A percentile compares a stretch with the other conserved stretches of the same genome.
Conservation (phyloP, 106 monocot genomes). For the Vanilla planifolia region DNA sequence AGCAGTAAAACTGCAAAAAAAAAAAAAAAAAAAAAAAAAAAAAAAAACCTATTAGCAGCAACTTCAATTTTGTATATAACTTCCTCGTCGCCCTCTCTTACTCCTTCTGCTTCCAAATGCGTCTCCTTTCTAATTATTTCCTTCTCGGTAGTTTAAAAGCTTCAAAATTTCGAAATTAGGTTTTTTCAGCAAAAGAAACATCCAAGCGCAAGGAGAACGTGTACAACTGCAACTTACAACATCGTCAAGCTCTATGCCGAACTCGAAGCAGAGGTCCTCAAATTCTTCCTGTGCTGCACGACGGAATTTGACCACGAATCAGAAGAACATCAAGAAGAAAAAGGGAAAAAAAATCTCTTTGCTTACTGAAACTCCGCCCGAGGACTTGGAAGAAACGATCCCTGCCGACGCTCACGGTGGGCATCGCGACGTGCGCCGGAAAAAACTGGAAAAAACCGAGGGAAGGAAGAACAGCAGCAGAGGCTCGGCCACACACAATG, state of each 20-base stretch:
- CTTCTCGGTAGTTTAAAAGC: constrained; percentile 74
- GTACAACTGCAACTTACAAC: constrained; percentile 59
- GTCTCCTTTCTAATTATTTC: constrained; percentile 90
- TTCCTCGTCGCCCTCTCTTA: constrained; percentile 53
- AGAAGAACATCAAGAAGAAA: not conserved
- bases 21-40: too few species aligned
- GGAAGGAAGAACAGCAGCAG: too few species aligned
- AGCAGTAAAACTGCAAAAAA: too few species aligned
- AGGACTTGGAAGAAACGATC: constrained; percentile 58
- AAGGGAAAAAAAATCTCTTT: not conserved
- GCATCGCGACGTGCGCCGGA: constrained; percentile 28
- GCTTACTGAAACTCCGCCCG: constrained; percentile 44
- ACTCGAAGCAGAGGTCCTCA: constrained; percentile 89
- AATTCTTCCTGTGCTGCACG: constrained; percentile 83
- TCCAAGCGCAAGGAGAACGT: not conserved
- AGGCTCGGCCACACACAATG: too few species aligned
- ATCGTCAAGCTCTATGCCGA: constrained; percentile 95
- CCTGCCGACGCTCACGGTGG: constrained; percentile 62
- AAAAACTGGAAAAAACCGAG: too few species aligned
- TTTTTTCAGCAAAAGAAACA: not conserved
- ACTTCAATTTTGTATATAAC: constrained; percentile 95
- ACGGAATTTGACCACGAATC: not conserved
- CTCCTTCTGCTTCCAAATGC: constrained; percentile 49
- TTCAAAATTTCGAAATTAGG: not conserved
- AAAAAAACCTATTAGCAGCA: constrained; percentile 67